Percentiles rank a stretch among this genome's conserved stretches.
These are phyloP conservation scores for Kwoniella botswanensis DNA, from an alignment of 768 basidiomycete species.

Conservation along the genomic window DNA sequence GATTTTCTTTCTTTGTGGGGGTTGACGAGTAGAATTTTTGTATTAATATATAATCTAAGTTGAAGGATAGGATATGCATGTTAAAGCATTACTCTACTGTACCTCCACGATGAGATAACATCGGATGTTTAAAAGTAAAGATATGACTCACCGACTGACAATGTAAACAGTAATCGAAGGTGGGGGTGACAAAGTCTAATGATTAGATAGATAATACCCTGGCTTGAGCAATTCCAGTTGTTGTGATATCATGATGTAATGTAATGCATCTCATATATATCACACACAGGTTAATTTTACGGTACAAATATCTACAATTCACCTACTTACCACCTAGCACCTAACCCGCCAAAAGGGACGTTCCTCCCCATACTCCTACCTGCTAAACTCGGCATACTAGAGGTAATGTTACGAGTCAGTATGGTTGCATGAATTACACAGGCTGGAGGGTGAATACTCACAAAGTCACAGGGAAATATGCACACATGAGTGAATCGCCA, in stretches of 20 bases:
- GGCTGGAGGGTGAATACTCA: constrained; percentile 16
- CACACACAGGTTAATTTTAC: background rate
- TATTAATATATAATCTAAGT: background rate
- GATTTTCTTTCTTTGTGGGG: too few species aligned
- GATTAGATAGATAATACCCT: too few species aligned
- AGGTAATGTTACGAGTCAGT: too few species aligned
- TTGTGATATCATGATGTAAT: too few species aligned
- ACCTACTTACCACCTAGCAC: constrained; percentile 6
- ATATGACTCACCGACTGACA: too few species aligned
- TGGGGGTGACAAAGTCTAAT: too few species aligned
- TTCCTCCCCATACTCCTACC: constrained; percentile 13
- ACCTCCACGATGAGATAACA: too few species aligned
- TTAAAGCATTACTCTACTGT: background rate
- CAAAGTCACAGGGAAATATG: constrained; percentile 38
- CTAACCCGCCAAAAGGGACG: constrained; percentile 21
- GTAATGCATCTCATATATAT: constrained; percentile 2
- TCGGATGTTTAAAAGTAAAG: too few species aligned
- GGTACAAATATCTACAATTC: too few species aligned
- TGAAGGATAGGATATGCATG: background rate
- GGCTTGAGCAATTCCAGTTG: too few species aligned
- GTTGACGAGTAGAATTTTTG: background rate
- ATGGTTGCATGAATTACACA: background rate
- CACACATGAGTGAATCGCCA: constrained; percentile 37
- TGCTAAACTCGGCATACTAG: constrained; percentile 16
- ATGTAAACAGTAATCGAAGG: too few species aligned